These are phyloP conservation scores for Coemansia sp. DNA, from an alignment of 192 early-diverging fungal genomes.

Conservation along the genomic window DNA sequence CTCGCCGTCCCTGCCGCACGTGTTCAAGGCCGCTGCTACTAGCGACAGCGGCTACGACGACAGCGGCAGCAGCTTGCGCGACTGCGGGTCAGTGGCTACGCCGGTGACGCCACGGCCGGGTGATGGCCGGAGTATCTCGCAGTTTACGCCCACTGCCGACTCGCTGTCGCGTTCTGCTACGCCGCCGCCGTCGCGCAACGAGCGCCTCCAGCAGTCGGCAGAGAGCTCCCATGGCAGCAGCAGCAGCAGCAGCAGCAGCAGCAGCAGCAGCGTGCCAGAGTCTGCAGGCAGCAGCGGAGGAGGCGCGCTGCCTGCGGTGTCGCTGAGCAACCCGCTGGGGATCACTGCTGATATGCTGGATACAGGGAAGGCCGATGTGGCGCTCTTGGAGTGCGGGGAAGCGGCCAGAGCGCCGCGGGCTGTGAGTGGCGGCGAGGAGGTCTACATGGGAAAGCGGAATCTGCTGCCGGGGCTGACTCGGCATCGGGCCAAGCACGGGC, in stretches of 20 bases:
- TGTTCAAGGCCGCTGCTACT: not conserved
- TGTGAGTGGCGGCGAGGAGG: conserved; percentile 1
- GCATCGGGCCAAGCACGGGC: not conserved
- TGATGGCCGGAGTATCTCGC: not conserved
- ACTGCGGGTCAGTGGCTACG: not conserved
- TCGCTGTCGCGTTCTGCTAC: not conserved
- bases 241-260: too few species aligned
- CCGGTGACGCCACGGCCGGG: not conserved
- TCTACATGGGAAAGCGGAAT: not conserved
- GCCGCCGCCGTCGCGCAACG: not conserved
- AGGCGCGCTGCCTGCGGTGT: not conserved
- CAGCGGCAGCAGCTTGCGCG: not conserved
- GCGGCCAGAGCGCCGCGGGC: not conserved
- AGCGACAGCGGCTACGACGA: not conserved
- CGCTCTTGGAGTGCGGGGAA: not conserved
- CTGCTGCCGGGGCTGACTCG: conserved; percentile 2
- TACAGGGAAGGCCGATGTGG: not conserved
- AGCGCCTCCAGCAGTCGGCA: not conserved
- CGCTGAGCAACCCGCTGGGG: not conserved
- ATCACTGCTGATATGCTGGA: not conserved
- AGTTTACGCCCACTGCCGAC: not conserved
- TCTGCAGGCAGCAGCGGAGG: not conserved
- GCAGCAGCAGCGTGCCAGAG: not conserved
- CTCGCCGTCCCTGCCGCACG: conserved; percentile 9
- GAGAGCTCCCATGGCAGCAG: too few species aligned